Base-by-base conservation (phyloP, 179 eudicot species). In the Drosera spatulata region DNA sequence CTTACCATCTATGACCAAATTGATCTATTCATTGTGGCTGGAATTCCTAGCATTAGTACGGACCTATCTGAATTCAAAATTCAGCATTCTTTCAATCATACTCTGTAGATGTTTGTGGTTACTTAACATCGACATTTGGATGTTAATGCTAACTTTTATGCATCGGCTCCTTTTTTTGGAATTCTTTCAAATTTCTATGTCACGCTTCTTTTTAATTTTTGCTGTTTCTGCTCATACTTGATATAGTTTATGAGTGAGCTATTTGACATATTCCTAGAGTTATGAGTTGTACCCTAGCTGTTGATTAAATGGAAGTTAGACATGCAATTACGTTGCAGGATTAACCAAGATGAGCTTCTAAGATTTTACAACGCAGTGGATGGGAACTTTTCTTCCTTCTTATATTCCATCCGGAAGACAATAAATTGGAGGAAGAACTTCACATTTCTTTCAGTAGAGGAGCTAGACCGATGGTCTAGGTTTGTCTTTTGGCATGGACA, bases 401-500 rank as follows among this genome's bases (percentile, higher is more conserved):
- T 83, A 64, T 67, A 71, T 61, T 75, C 86, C 59, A 76, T 83
- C 55, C 83, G 79, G 66, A 83, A 76, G 72, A 81, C 88, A 45
- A 76, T 85, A 22, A 73, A 10, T 12, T 85, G 93, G 93, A 82
- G 88, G 75, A 73, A 77, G 67, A 77, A 53, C 10, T 85, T 74
- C 56, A 71, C 53, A 51, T 72, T 82, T 55, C 63, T 80, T 56
- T 77, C 88, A 42, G 41, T 67, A 14, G 65, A 75, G 70, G 84
- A 83, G 75, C 86, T 85, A 56, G 76, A 80, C 55, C 64, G 50
- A 45, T 85, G 88, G 93, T 79, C 75, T 10, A 73, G 73, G 53
- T 59, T 75, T 54, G 81, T 80, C 55, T 83, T 76, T 71, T 85
- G 93, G 93, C 93, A 85, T 73, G 93, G 86, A 51, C 64, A 38